Base-by-base conservation (phyloP, 148 eudicot genomes). In the Rhododendron griersonianum region DNA sequence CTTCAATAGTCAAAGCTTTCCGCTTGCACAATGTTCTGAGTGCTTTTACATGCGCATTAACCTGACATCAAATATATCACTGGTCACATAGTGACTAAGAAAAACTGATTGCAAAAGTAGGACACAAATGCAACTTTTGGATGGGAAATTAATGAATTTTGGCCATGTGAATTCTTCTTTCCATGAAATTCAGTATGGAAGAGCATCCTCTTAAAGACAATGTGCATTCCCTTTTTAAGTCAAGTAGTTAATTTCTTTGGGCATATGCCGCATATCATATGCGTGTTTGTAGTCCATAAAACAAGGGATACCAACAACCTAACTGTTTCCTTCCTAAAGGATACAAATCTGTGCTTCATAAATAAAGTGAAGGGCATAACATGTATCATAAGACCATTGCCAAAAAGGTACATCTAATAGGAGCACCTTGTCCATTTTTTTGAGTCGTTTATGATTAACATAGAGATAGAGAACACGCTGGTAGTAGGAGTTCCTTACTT, bases 11-110 rank as follows among this genome's bases (percentile, higher is more conserved):
- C 89, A 86, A 80, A 77, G 99, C 98, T 89, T 97, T 94, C 23
- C 93, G 90, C 87, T 89, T 97, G 91, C 98, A 95, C 88, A 97
- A 87, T 61, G 95, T 97, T 94, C 90, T 94, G 37, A 97, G 95
- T 80, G 98, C 98, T 87, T 94, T 94, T 59, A 94, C 93, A 91
- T 97, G 99, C 88, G 99, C 99, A 91, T 93, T 94, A 71, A 97
- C 99, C 99, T 97, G 93, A 86, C 91, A 87, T 45, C 77, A 88
- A 86, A 48, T 48, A 21, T 35, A 71, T 11, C 33, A 78, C 55
- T 28, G 33, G 82, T 51, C 21, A 55, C 11, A 53, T 45, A 14
- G 73, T 5, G 50, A 69, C 25, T 71, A 61, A 61, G 76, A 16
- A 77, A 61, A 16, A 19, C 15, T 83, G 25, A 73, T 83, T 14